Base-by-base conservation (phyloP, 2,329 filamentous ascomycete genomes). In the Sporothrix luriei region DNA sequence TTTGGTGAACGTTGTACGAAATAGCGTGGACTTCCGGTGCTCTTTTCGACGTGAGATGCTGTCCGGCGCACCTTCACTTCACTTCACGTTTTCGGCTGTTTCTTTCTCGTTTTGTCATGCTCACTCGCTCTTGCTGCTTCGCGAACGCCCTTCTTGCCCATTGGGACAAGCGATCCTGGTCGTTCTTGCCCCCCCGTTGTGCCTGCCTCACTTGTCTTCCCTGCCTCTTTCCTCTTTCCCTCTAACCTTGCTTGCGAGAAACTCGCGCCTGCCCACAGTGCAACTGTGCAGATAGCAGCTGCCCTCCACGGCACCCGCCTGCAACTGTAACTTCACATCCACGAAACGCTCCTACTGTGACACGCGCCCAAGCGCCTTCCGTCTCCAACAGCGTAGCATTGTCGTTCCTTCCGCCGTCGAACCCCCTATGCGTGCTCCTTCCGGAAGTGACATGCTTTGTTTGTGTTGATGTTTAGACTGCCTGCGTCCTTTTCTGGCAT, bases 361-460 rank as follows among this genome's bases (percentile, higher is more conserved):
- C 54, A 14, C 54, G 54, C 54, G 14, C 54, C 54, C 38, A 16
- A 38, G 48, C 48, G 48, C 48, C 48, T 49, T 49, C 38, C 29
- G 24, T 61, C 38, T 19, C 57, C 16, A 43, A 38, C 38, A 62
- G 57, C 13, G 38, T 62, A 16, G 57, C 57, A 62, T 62, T 38
- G 57, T 61, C 57, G 57, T 38, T 61, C 57, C 57, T 62, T 62
- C 57, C 38, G 38, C 26, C 57, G 38, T 62, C 38, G 43, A 4
- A 16, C 38, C 57, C 57, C 57, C 38, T 62, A 46, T 46, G 57
- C n/a, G 38, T 38, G 57, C 57, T 62, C 57, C 57, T 62, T 62
- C 57, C 57, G 57, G 38, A 61, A 19, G 57, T 62, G 57, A 26
- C 38, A 6, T 62, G 38, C 11, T 11, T 11, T 43, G 40, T 43